Base-by-base conservation (phyloP, 2,329 filamentous ascomycete genomes). In the Trichoderma asperellum region DNA sequence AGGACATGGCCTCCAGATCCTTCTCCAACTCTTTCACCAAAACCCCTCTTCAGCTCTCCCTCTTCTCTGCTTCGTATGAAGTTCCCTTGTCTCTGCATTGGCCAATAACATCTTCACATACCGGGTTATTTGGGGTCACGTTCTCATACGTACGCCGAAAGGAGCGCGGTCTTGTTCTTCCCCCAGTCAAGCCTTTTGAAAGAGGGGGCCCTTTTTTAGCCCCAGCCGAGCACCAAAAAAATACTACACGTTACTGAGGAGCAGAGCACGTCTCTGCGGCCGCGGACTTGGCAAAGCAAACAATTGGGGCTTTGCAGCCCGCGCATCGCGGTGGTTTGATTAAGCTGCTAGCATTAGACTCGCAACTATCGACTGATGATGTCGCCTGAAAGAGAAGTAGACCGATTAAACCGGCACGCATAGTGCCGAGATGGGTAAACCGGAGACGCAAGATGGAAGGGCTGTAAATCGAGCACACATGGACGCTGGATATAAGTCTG, bases 61-160 rank as follows among this genome's bases (percentile, higher is more conserved):
- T 49, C 53, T 52, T 43, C 14, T 66, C 55, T 64, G 21, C 61
- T 14, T 43, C 40, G 40, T 10, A 43, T 52, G 29, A 43, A 52
- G 27, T 43, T 58, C 62, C 62, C 52, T 49, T 47, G 62, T 57
- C 62, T 57, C 35, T 16, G 52, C 53, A 14, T 40, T 24, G 37
- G 35, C 62, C 52, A 47, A 66, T 57, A 40, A 58, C 43, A 53
- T 40, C 40, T 24, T 57, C 62, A 57, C 53, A 21, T 29, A 11
- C 64, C 55, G 40, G 64, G 64, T 47, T 52, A 67, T 24, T 49
- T 29, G 55, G 64, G 40, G 55, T 67, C 64, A 59, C 64, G 64
- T 43, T 66, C 55, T 67, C 64, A 49, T 35, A 43, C 29, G 16
- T 59, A 52, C 29, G 62, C 55, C 64, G 55, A 66, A 47, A 52